Percentiles rank a stretch among this genome's conserved stretches.
phyloP scores from a whole-genome alignment of 331 rosid species.

The Pyrus hybrid region DNA sequence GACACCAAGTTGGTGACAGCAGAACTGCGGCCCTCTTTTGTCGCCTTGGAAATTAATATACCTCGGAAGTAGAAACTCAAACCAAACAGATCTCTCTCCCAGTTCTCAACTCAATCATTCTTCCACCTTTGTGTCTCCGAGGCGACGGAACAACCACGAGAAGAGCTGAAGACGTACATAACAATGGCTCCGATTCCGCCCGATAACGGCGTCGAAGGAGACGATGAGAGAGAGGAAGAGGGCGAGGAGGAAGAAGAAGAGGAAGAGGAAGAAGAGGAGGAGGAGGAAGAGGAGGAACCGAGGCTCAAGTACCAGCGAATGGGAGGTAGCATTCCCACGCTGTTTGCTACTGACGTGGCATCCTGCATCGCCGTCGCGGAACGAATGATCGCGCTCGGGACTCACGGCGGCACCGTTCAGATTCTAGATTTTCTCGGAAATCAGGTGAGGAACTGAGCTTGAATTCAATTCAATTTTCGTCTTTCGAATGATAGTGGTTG shows the following conservation, averaged over 20 bases:
- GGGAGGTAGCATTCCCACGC: slow-evolving; percentile 92
- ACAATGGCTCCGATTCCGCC: slow-evolving; percentile 81
- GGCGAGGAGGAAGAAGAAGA: slow-evolving; percentile 36
- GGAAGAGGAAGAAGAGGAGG: slow-evolving; percentile 40
- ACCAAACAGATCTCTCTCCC: neutral
- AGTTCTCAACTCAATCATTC: neutral
- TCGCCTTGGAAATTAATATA: no score
- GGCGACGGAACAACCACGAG: slow-evolving; percentile 18
- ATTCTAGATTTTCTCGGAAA: slow-evolving; percentile 98
- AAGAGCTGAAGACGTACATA: slow-evolving; percentile 31
- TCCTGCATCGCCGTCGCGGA: slow-evolving; percentile 86
- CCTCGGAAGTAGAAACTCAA: neutral
- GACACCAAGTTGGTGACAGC: no score
- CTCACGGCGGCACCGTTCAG: slow-evolving; percentile 83
- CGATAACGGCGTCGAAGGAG: slow-evolving; percentile 83
- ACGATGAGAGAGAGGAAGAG: slow-evolving; percentile 79
- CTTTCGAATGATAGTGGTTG: neutral
- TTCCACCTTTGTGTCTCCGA: neutral
- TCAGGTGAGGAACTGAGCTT: slow-evolving; percentile 48
- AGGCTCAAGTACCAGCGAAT: slow-evolving; percentile 96
- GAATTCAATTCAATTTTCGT: neutral
- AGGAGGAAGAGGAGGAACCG: slow-evolving; percentile 87
- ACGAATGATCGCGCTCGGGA: slow-evolving; percentile 95
- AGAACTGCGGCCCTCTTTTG: no score
- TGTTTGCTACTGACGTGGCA: slow-evolving; percentile 73